Evolutionary conservation across 176 grass and related monocot species (phyloP).

Genomic region (Paspalum notatum): DNA sequence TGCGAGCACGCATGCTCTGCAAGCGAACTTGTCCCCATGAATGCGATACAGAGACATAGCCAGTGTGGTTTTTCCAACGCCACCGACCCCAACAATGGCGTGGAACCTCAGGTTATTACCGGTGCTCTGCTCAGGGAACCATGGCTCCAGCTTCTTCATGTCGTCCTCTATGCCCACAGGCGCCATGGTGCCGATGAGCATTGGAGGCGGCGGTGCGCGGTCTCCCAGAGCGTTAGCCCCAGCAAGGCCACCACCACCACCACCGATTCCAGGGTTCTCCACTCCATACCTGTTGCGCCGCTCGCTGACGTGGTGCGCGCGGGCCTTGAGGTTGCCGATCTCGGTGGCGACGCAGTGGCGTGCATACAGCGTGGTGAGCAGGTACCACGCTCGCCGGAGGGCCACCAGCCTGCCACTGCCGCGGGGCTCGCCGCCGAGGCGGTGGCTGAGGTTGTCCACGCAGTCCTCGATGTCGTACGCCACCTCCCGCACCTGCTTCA

Average conservation of each 20-base stretch:
- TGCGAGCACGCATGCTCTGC: not conserved
- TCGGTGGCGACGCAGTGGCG: too few relatives aligned
- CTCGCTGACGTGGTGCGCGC: not conserved
- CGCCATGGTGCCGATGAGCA: not conserved
- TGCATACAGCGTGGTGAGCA: not conserved
- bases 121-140: too few relatives aligned
- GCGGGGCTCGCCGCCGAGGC: not conserved
- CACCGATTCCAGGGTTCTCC: not conserved
- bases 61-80: not conserved
- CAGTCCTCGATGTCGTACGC: slow-evolving; percentile 34
- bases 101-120: too few relatives aligned
- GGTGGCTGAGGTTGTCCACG: not conserved
- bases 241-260: too few relatives aligned
- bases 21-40: not conserved
- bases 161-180: not conserved
- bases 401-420: not conserved
- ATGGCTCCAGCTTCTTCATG: not conserved
- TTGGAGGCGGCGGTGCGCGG: not conserved
- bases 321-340: slow-evolving; percentile 12
- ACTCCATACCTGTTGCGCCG: slow-evolving; percentile 1
- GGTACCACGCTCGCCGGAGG: not conserved
- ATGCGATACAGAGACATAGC: not conserved
- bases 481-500: not conserved
- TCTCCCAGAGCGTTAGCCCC: not conserved
- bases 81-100: too few relatives aligned